Conservation (phyloP, 2,329 filamentous ascomycete species). For the Xylariaceae sp. region DNA sequence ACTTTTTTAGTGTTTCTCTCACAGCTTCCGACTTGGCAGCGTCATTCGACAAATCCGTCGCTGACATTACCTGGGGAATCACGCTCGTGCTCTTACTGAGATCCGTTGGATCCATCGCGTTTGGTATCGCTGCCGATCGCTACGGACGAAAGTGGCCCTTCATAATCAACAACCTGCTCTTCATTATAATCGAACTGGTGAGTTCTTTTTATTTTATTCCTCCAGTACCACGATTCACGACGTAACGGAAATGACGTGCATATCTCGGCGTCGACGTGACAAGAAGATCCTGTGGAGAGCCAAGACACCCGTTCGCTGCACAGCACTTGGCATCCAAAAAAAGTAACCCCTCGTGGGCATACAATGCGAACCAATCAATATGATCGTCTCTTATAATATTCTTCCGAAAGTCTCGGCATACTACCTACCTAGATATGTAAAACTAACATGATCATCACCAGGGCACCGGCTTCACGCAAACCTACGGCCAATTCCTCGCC, state of each 20-base stretch:
- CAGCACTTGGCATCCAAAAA: conserved; percentile 17
- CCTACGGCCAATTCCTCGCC: conserved; percentile 66
- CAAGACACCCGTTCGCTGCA: conserved; percentile 19
- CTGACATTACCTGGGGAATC: conserved; percentile 60
- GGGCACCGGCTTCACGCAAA: conserved; percentile 63
- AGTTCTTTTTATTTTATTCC: conserved; percentile 23
- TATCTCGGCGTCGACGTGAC: background rate
- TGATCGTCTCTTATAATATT: too few relatives aligned
- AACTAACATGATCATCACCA: conserved; percentile 23
- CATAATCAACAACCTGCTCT: conserved; percentile 67
- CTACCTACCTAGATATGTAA: background rate
- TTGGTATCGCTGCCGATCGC: conserved; percentile 51
- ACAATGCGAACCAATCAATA: background rate
- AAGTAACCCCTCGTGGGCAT: background rate
- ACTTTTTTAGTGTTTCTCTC: conserved; percentile 61
- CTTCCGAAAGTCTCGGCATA: background rate
- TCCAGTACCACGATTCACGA: conserved; percentile 4
- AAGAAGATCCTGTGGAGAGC: background rate
- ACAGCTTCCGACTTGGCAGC: conserved; percentile 50
- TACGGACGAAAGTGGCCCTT: conserved; percentile 67
- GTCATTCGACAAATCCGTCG: conserved; percentile 48
- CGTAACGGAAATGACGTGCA: conserved; percentile 1
- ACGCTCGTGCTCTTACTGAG: conserved; percentile 59
- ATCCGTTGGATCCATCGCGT: conserved; percentile 49
- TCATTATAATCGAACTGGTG: conserved; percentile 67